These are phyloP conservation scores for Yarrowia alimentaria DNA, from an alignment of 805 yeast genomes.

Conservation along the genomic window DNA sequence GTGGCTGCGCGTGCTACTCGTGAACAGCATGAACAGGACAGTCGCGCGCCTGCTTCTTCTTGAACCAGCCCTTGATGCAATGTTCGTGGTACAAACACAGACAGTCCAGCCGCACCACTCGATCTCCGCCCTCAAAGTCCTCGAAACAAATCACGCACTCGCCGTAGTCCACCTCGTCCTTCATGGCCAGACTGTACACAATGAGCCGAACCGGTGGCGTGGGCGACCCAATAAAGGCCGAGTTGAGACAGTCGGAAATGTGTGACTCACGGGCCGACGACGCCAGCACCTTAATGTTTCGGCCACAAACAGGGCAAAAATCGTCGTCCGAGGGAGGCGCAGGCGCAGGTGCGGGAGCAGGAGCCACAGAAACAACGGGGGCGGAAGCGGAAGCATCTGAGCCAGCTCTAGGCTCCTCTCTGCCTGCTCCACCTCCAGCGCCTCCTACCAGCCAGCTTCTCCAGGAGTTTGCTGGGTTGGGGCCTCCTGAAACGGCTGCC, in stretches of 20 bases:
- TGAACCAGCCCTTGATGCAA: slow-evolving; percentile 91
- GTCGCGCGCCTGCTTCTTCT: slow-evolving; percentile 76
- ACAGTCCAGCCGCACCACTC: slow-evolving; percentile 90
- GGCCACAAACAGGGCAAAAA: slow-evolving; percentile 29
- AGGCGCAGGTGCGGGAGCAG: not conserved
- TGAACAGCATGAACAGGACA: slow-evolving; percentile 78
- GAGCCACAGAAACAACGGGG: not conserved
- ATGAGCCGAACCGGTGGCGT: slow-evolving; percentile 22
- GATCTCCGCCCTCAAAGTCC: slow-evolving; percentile 79
- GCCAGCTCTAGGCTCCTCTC: not conserved
- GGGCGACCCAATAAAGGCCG: slow-evolving; percentile 12
- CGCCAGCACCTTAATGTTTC: slow-evolving; percentile 7
- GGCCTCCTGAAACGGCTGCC: too few species aligned
- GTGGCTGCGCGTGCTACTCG: too few species aligned
- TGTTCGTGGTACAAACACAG: slow-evolving; percentile 88
- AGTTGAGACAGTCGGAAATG: slow-evolving; percentile 16
- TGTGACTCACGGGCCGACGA: not conserved
- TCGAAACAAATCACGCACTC: slow-evolving; percentile 96
- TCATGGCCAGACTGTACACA: slow-evolving; percentile 20
- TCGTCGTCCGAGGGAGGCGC: slow-evolving; percentile 21
- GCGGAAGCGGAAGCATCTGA: too few species aligned
- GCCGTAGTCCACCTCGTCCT: slow-evolving; percentile 37
- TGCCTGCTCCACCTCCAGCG: not conserved
- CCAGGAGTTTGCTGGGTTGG: too few species aligned
- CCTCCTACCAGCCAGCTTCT: slow-evolving; percentile 8